Base-by-base conservation (phyloP, 1,139 yeast genomes). In the Saccharomycopsis crataegensis region DNA sequence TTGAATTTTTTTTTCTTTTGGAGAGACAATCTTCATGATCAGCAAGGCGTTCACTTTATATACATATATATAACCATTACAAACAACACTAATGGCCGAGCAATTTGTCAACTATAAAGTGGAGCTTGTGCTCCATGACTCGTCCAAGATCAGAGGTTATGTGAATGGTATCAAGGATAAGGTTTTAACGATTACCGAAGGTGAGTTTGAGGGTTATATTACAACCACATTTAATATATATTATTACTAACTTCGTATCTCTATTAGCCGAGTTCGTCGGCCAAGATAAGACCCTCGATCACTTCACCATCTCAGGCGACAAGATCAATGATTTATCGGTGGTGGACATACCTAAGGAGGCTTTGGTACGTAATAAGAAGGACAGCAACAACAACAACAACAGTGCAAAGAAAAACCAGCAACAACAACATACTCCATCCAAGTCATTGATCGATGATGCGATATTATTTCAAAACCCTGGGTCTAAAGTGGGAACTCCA, bases 41-140 rank as follows among this genome's bases (percentile, higher is more conserved):
- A 36, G 2, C 40, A 3, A 36, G n/a, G n/a, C n/a, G 40, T 36
- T 36, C 11, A n/a, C n/a, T 36, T 36, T 36, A 2, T 11, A 11
- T 5, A 2, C n/a, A 3, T 5, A 5, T 11, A 11, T 36, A n/a
- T 36, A 36, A 11, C 40, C n/a, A 36, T 11, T 5, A 2, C 40
- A 2, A 36, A 36, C 5, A 22, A 22, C 40, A 36, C 11, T 12
- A 14, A 54, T 56, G 57, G 55, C 55, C 2, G 54, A 49, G 32
- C 82, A 80, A 59, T 80, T 81, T 60, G 65, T 76, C 51, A 81
- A 83, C 52, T 82, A 77, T 63, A 75, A 75, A 51, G 82, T 82
- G 16, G 75, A 74, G 59, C 62, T 82, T 43, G 65, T 65, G 42
- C 71, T 80, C 56, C 78, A 77, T 49, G 66, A 72, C 57, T 80